Evolutionary conservation across 805 yeast genomes (phyloP).

Genomic region (Candida pseudofarinosa): DNA sequence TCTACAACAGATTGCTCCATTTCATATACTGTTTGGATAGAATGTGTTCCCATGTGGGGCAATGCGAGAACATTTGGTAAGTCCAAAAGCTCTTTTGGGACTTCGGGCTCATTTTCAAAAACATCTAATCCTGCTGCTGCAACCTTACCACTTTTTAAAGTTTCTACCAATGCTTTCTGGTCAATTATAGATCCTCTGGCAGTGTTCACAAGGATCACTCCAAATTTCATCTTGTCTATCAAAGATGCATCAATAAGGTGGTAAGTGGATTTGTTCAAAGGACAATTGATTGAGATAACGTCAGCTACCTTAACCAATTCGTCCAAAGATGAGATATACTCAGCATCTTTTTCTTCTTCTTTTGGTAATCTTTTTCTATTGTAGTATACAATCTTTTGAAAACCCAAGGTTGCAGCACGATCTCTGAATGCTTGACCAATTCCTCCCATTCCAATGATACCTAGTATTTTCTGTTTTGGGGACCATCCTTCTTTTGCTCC

Average conservation of each 20-base stretch:
- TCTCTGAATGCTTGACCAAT: slow-evolving; percentile 71
- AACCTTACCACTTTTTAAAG: slow-evolving; percentile 55
- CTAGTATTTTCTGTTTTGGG: slow-evolving; percentile 68
- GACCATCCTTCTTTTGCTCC: slow-evolving; percentile 61
- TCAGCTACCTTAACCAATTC: slow-evolving; percentile 58
- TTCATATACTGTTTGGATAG: slow-evolving; percentile 55
- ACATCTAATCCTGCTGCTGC: slow-evolving; percentile 73
- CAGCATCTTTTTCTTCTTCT: slow-evolving; percentile 60
- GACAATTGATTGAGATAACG: slow-evolving; percentile 65
- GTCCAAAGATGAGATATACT: slow-evolving; percentile 57
- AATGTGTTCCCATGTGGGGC: slow-evolving; percentile 56
- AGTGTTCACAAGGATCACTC: slow-evolving; percentile 74
- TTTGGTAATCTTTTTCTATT: slow-evolving; percentile 53
- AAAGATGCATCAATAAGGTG: slow-evolving; percentile 58
- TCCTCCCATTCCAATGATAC: slow-evolving; percentile 78
- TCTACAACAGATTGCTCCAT: slow-evolving; percentile 73
- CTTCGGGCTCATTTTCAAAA: slow-evolving; percentile 57
- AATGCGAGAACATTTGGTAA: slow-evolving; percentile 64
- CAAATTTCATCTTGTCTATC: slow-evolving; percentile 67
- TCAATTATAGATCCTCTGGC: slow-evolving; percentile 72
- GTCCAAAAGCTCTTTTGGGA: slow-evolving; percentile 44
- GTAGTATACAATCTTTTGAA: slow-evolving; percentile 58
- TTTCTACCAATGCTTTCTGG: slow-evolving; percentile 58
- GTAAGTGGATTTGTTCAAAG: slow-evolving; percentile 59
- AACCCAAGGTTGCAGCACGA: slow-evolving; percentile 66